phyloP scores from a whole-genome alignment of 2,329 filamentous ascomycete genomes.

The Ambrosiella beaveri region DNA sequence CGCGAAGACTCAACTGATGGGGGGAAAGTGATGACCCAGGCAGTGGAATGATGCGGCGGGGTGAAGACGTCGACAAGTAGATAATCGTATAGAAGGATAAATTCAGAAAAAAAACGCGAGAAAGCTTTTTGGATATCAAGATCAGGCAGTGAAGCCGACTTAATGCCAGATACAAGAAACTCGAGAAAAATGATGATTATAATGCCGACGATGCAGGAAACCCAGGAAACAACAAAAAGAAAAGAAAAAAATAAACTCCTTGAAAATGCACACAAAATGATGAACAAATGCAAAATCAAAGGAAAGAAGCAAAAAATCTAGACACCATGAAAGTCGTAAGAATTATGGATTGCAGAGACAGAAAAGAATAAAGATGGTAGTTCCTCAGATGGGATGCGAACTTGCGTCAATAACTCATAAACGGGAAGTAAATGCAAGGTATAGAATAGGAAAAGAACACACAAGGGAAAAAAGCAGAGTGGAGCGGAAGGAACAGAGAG shows the following conservation, averaged over 20 bases:
- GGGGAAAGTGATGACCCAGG: background rate
- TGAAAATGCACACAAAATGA: constrained; percentile 9
- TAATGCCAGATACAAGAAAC: background rate
- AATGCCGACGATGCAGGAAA: background rate
- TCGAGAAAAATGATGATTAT: constrained; percentile 3
- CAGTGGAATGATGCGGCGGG: background rate
- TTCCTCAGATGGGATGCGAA: background rate
- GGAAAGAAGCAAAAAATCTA: background rate
- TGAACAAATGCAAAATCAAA: constrained; percentile 7
- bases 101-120: background rate
- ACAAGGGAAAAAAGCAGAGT: background rate
- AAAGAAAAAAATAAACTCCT: constrained; percentile 6
- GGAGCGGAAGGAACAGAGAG: background rate
- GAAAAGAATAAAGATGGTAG: constrained; percentile 3
- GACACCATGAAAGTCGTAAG: constrained; percentile 1
- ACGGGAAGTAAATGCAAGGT: background rate
- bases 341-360: background rate
- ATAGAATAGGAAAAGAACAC: constrained; percentile 1
- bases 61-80: background rate
- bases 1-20: background rate
- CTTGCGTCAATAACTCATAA: constrained; percentile 1
- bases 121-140: background rate
- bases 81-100: background rate
- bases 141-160: background rate
- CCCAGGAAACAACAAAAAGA: constrained; percentile 1